Percentiles rank a stretch among this genome's conserved stretches.
These are phyloP conservation scores for Oldenlandia corymbosa DNA, from an alignment of 257 asterid species.

Conservation along the genomic window DNA sequence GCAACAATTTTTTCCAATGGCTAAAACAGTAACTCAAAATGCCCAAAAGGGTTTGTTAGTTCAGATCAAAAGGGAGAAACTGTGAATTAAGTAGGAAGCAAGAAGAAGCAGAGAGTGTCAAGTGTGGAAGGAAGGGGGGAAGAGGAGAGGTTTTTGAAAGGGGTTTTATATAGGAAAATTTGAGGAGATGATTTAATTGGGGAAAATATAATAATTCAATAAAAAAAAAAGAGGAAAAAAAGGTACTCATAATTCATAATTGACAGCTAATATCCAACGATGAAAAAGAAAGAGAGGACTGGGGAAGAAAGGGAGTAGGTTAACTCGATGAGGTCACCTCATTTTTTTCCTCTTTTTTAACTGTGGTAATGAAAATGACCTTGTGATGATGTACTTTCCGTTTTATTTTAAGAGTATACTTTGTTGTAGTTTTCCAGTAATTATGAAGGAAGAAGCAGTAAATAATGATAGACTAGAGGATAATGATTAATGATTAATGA, in stretches of 20 bases:
- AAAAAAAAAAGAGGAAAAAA: neutral
- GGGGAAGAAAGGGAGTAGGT: conserved; percentile 6
- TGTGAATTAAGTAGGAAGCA: neutral
- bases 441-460: too few species aligned
- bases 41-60: neutral
- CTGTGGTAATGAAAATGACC: conserved; percentile 28
- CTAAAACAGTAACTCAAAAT: too few species aligned
- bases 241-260: conserved; percentile 5
- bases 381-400: neutral
- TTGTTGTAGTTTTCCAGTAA: too few species aligned
- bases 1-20: neutral
- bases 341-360: conserved; percentile 7
- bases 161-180: conserved; percentile 14
- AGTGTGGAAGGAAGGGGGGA: conserved; percentile 11
- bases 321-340: conserved; percentile 19
- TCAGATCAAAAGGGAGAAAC: too few species aligned
- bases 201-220: neutral
- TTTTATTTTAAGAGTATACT: too few species aligned
- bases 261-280: conserved; percentile 50
- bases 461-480: too few species aligned
- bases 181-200: neutral
- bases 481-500: too few species aligned
- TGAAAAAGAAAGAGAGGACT: conserved; percentile 4
- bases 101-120: neutral
- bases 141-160: conserved; percentile 19